These are phyloP conservation scores for Blepharisma undulans DNA, from an alignment of 169 alveolate genomes.

Conservation along the genomic window DNA sequence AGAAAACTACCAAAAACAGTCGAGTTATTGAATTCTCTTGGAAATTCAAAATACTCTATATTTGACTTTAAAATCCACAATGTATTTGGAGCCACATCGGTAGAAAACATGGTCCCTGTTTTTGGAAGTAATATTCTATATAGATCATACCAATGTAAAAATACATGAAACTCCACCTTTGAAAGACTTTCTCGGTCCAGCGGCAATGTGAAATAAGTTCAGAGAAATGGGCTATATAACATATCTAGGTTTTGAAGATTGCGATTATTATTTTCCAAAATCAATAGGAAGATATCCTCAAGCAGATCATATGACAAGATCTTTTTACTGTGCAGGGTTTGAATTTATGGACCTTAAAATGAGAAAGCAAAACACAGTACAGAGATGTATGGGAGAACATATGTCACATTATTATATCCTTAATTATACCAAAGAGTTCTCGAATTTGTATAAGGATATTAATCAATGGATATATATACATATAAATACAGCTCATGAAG, in stretches of 20 bases:
- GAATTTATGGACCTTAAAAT: not conserved
- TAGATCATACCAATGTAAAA: too few relatives aligned
- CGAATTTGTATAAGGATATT: not conserved
- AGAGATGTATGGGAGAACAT: constrained; percentile 19
- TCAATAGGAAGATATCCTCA: not conserved
- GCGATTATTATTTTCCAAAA: not conserved
- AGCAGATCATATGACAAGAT: not conserved
- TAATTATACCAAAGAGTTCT: not conserved
- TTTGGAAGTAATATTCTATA: not conserved
- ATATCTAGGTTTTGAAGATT: not conserved
- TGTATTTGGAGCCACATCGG: not conserved
- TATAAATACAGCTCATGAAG: constrained; percentile 36
- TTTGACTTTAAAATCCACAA: constrained; percentile 38
- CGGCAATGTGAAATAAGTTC: not conserved
- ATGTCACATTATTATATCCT: constrained; percentile 17
- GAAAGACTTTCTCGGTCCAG: not conserved
- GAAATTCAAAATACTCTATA: not conserved
- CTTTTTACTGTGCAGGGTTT: not conserved
- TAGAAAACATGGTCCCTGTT: not conserved
- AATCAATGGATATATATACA: constrained; percentile 4
- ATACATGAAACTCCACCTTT: not conserved
- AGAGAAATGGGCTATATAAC: constrained; percentile 15
- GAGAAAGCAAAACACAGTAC: not conserved
- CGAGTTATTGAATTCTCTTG: not conserved
- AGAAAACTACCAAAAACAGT: constrained; percentile 38